phyloP scores from a whole-genome alignment of 1,284 basidiomycete species.

The Boletellus deceptivus region DNA sequence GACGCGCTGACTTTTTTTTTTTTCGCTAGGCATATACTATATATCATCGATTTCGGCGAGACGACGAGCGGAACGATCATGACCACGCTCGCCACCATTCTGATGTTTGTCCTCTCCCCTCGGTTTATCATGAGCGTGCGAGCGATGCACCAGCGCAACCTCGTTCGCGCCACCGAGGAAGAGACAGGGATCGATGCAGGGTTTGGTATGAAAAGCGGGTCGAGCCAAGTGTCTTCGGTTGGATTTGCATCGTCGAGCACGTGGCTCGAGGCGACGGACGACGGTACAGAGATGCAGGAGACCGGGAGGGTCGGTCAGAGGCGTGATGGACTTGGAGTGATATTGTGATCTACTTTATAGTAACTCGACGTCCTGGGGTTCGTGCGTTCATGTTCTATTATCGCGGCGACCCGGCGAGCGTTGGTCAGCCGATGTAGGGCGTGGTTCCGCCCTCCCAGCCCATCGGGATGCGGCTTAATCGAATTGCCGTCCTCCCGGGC shows the following conservation, averaged over 20 bases:
- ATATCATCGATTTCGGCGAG: slow-evolving; percentile 10
- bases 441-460: too few species aligned
- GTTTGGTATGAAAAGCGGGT: slow-evolving; percentile 13
- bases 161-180: background rate
- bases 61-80: background rate
- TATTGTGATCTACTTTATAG: too few species aligned
- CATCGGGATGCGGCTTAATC: too few species aligned
- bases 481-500: too few species aligned
- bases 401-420: too few species aligned
- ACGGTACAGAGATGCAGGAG: slow-evolving; percentile 10
- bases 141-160: slow-evolving; percentile 5
- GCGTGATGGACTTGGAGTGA: background rate
- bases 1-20: background rate
- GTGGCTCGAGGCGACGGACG: background rate
- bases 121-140: slow-evolving; percentile 22
- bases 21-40: slow-evolving; percentile 16
- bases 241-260: background rate
- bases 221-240: background rate
- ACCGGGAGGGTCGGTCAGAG: background rate
- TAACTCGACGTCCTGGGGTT: too few species aligned
- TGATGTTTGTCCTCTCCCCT: slow-evolving; percentile 19
- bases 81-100: background rate
- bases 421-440: too few species aligned
- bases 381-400: too few species aligned
- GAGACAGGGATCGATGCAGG: slow-evolving; percentile 11